Evolutionary conservation across 768 basidiomycete species (phyloP), one percentile per base, ranked within the genome.

Genomic region (Russula lepida): DNA sequence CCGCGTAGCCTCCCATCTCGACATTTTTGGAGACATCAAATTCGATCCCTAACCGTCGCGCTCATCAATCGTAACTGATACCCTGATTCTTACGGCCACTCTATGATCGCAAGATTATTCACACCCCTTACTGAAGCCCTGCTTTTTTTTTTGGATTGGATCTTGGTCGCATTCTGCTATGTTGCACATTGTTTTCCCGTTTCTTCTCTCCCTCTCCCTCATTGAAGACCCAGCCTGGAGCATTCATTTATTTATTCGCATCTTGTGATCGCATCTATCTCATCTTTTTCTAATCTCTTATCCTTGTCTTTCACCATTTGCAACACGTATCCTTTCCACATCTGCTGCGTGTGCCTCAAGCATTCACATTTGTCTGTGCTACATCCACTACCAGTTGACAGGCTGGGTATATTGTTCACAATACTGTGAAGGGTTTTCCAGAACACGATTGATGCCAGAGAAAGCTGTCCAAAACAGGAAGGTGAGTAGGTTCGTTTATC

Each of bases 1-100:
- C 58, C 79, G 79, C 72, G 78, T 66, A 2, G 55, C 68, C 15
- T 54, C 69, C 25, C 63, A 67, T 7, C 65, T 67, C 52, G 64
- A 66, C 46, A 25, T 64, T n/a, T 67, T 67, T 55, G 60, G 63
- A 27, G 65, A 66, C 58, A 65, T 66, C 54, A 53, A 57, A 55
- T 66, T 66, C 54, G 60, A 65, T 46, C 54, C 60, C 39, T 57
- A 47, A 58, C 54, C 46, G 25, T 43, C 32, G 39, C 33, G 33
- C 53, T 32, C n/a, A 57, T 53, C 25, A 37, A 50, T 52, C 48
- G 27, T 41, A 49, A 53, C 56, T 50, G 47, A 64, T 52, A 53
- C 52, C 39, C 54, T 28, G 54, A 64, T 43, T 33, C 47, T 56
- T 54, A 64, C 30, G 52, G 53, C 57, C 56, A 33, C 37, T 28